Conservation (phyloP, 2,329 filamentous ascomycete species). For the Talaromyces rugulosus region DNA sequence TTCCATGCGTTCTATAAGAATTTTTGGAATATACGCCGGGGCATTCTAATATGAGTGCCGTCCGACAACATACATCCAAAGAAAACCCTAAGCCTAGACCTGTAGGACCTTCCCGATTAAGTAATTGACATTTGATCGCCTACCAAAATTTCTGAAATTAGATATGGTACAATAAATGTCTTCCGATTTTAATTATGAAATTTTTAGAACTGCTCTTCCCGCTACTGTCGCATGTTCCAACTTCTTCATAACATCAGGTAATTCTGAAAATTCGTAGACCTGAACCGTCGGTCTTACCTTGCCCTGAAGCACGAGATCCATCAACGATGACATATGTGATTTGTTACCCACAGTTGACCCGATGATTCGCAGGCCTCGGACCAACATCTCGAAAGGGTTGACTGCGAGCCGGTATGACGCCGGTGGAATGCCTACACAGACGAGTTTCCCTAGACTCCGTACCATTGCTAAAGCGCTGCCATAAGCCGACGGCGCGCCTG, state of each 20-base stretch:
- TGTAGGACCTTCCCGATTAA: no score
- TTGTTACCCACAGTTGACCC: background rate
- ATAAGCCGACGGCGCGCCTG: constrained; percentile 1
- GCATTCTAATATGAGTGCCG: no score
- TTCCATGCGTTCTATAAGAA: background rate
- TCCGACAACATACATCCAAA: no score
- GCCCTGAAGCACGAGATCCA: background rate
- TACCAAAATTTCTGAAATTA: no score
- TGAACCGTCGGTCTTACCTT: background rate
- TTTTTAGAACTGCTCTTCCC: background rate
- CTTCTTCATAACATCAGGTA: background rate
- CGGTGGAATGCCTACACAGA: constrained; percentile 3
- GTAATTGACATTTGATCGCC: no score
- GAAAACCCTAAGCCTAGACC: background rate
- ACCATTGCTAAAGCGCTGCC: constrained; percentile 1
- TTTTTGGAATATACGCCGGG: background rate
- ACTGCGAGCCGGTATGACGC: background rate
- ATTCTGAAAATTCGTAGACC: background rate
- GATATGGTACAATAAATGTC: background rate
- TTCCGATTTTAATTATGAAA: background rate
- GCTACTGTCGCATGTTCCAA: background rate
- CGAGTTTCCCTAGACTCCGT: constrained; percentile 2
- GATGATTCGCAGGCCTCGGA: background rate
- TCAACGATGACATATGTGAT: background rate
- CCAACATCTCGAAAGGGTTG: background rate